Conservation (phyloP, 176 grass and related monocot species). For the Neostapfia colusana region DNA sequence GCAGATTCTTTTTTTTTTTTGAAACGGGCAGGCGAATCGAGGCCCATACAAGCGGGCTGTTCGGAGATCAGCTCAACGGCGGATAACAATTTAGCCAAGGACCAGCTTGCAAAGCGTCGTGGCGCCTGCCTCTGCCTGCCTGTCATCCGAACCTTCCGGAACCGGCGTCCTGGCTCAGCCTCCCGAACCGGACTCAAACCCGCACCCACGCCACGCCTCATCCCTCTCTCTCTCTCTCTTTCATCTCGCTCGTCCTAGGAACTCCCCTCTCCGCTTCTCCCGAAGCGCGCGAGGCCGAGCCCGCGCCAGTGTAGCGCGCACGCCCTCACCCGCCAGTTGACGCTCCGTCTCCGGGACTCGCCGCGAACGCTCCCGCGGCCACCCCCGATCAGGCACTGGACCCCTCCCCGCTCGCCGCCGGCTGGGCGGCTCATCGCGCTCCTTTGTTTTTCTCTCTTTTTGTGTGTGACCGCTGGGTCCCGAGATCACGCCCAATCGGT, state of each 20-base stretch:
- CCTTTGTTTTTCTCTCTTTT: not conserved
- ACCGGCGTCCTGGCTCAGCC: conserved; percentile 14
- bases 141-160: conserved; percentile 52
- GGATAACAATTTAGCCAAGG: no score
- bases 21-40: no score
- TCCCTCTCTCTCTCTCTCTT: not conserved
- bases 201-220: conserved; percentile 6
- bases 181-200: conserved; percentile 44
- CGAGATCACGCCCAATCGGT: conserved; percentile 40
- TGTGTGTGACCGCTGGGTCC: not conserved
- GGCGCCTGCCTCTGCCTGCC: no score
- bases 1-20: no score
- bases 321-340: conserved; percentile 3
- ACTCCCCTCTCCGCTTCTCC: conserved; percentile 13
- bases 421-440: conserved; percentile 5
- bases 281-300: conserved; percentile 6
- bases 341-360: not conserved
- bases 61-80: no score
- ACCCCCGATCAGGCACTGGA: conserved; percentile 40
- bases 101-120: no score
- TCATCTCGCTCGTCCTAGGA: not conserved
- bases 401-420: conserved; percentile 14
- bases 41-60: no score
- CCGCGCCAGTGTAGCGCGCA: not conserved
- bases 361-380: not conserved